Evolutionary conservation across 257 asterid species (phyloP), one percentile per base, ranked within the genome.

Genomic region (Solanum megistacrolobum): DNA sequence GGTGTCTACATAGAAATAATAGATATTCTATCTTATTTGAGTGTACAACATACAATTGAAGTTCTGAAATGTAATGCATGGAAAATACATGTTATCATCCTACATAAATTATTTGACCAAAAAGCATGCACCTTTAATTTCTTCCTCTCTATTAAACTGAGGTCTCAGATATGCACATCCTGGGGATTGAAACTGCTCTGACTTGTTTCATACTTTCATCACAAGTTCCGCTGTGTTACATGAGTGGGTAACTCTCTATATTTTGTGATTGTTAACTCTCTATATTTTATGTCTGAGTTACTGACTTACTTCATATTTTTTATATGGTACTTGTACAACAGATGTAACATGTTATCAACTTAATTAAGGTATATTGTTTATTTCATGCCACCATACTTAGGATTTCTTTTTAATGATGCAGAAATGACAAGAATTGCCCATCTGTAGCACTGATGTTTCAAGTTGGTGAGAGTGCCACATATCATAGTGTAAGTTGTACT

Each of bases 381-480:
- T 48, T 46, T 48, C 27, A 18, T 18, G 4, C 85, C 43, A 84
- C 72, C 60, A 43, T 41, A 27, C 46, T 73, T 88, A 18, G 29
- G 25, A 48, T 65, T 86, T 41, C 27, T 86, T 88, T 88, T 38
- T 84, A 83, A 91, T 92, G 89, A 81, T 89, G 92, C 96, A 96
- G 98, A 87, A 92, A 94, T 55, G 89, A 92, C 82, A 60, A 90
- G 79, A 94, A 91, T 86, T 94, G 98, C 87, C 98, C 98, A 78
- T 96, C 98, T 73, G 94, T 94, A 9, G 96, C 98, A 12, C 89
- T 96, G 91, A 96, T 96, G 98, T 94, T 94, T 91, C 98, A 94
- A 93, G 90, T 94, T 88, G 98, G 98, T 46, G 96, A 94, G 60
- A 92, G 91, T 90, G 98, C 98, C 58, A 89, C 98, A 16, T 96